Base-by-base conservation (phyloP, 1,139 yeast genomes). In the Kurtzmaniella quercitrusa region DNA sequence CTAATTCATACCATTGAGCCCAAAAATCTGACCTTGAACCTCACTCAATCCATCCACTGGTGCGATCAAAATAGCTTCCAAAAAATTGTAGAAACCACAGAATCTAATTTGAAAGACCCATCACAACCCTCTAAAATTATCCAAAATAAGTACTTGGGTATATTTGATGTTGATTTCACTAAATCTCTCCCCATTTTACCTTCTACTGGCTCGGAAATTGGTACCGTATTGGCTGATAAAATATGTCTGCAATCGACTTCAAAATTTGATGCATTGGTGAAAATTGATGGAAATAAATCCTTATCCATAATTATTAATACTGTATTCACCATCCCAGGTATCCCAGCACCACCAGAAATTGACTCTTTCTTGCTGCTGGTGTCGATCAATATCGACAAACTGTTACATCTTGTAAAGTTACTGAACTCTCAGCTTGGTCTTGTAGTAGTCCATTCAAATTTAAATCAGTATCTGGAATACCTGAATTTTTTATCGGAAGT, bases 171-270 rank as follows among this genome's bases (percentile, higher is more conserved):
- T 8, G 65, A 68, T 46, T 46, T 70, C 1, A 45, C 59, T 2
- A 55, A 56, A 41, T 50, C 57, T 1, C 48, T 73, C 31, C 76
- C 77, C 1, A 56, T 54, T 18, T 52, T 73, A 14, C 57, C 72
- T 2, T 59, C 70, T 3, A 17, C 43, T 12, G 11, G 31, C 9
- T 18, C 43, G 10, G 41, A 40, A 33, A 33, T 25, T 8, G 25
- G 44, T 16, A 37, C 14, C 10, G 41, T 43, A 2, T 37, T 43
- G 38, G 43, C 41, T 14, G 46, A 40, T 19, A 45, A 37, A 15
- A 43, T 43, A n/a, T 38, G 40, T 21, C 19, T 25, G n/a, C 21
- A 18, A 40, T 55, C 56, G 40, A 8, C 38, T 3, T n/a, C 23
- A 12, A n/a, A 19, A 19, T 19, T 36, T 15, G 38, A 36, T 36